Base-by-base conservation (phyloP, 179 eudicot species). In the Corrigiola litoralis region DNA sequence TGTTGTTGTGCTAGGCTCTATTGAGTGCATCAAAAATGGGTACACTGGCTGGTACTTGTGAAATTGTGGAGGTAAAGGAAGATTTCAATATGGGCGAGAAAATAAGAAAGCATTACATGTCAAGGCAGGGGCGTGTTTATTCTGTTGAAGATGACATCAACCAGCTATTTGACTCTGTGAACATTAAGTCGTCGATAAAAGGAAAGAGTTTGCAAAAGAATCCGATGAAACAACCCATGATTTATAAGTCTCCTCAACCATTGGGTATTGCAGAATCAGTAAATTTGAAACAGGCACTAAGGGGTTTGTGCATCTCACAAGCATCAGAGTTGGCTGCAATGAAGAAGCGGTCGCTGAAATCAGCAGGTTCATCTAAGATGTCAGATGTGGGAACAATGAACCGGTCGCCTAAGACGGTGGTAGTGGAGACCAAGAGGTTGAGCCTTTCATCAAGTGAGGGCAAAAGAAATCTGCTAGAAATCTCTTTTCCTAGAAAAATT, bases 311-410 rank as follows among this genome's bases (percentile, higher is more conserved):
- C 81, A 83, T 91, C 47, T 86, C 90, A 49, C 97, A 89, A 61
- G 97, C 97, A 42, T 86, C 97, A 1, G 94, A 91, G 67, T 80
- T 84, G 89, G 97, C 97, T 77, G 97, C 94, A 42, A 68, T 80
- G 69, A 91, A 81, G 70, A 79, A 72, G 74, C 74, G 85, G 46
- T 66, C 80, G 11, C 73, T 82, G 37, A 88, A 78, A 71, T 61
- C 78, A 48, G 58, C 78, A 8, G 66, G 74, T 70, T 75, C 75
- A 8, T 73, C 87, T 48, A 52, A 81, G 58, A 16, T 58, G 36
- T 79, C 85, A 3, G 82, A 84, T 60, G 72, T 58, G n/a, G 92
- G 77, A 77, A 59, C 72, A 64, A 53, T 50, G 51, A 79, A 60
- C 65, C 77, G 70, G 42, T 50, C 77, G 61, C 74, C 79, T 66